Conservation (phyloP, 805 yeast genomes). For the Nematodospora valgi region DNA sequence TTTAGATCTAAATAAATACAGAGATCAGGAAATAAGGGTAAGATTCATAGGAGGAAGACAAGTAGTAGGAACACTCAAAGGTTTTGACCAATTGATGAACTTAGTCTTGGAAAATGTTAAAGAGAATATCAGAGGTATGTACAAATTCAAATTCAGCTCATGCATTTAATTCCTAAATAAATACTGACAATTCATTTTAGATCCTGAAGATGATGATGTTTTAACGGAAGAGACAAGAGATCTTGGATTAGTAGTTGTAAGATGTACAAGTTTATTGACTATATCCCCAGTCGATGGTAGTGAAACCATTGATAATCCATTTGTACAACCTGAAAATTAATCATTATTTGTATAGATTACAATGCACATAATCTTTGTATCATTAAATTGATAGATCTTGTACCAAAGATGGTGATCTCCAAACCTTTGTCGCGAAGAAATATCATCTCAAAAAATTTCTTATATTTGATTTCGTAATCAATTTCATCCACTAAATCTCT, state of each 20-base stretch:
- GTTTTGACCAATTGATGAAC: slow-evolving; percentile 80
- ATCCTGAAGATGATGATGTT: slow-evolving; percentile 58
- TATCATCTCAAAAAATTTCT: too few relatives aligned
- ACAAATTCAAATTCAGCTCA: slow-evolving; percentile 3
- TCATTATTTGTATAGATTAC: background rate
- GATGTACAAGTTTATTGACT: slow-evolving; percentile 77
- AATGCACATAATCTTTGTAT: background rate
- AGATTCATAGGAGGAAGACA: slow-evolving; percentile 85
- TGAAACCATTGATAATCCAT: slow-evolving; percentile 70
- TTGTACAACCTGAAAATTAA: slow-evolving; percentile 25
- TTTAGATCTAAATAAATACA: slow-evolving; percentile 71
- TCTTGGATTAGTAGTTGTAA: slow-evolving; percentile 76
- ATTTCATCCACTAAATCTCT: too few relatives aligned
- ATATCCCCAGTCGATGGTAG: slow-evolving; percentile 73
- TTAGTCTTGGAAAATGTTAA: slow-evolving; percentile 67
- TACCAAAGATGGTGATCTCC: too few relatives aligned
- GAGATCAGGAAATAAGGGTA: slow-evolving; percentile 69
- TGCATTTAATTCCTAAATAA: background rate
- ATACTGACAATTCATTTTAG: slow-evolving; percentile 23
- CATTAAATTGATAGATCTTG: background rate
- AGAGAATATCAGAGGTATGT: slow-evolving; percentile 60
- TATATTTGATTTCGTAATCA: too few relatives aligned
- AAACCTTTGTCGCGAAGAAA: background rate
- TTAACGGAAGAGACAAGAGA: slow-evolving; percentile 58
- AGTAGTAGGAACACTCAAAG: slow-evolving; percentile 76